Conservation (phyloP, 495 filamentous ascomycete genomes). For the Annulohypoxylon nitens region DNA sequence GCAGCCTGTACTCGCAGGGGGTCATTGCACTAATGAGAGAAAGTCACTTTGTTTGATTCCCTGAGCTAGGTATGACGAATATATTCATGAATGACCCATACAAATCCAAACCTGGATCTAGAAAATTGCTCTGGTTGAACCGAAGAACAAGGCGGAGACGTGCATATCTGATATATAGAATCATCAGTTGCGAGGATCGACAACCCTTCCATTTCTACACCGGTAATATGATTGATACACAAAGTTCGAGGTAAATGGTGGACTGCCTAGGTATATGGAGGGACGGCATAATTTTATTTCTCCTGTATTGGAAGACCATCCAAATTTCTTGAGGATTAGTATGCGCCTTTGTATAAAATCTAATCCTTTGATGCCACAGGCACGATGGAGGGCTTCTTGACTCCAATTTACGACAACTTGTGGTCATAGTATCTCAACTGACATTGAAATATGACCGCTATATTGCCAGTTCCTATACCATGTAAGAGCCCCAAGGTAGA, state of each 20-base stretch:
- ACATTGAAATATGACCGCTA: too few relatives aligned
- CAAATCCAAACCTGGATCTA: neutral
- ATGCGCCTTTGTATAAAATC: too few relatives aligned
- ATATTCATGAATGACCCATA: neutral
- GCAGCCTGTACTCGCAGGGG: slow-evolving; percentile 15
- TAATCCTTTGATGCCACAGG: too few relatives aligned
- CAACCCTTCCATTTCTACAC: too few relatives aligned
- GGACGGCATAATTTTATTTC: too few relatives aligned
- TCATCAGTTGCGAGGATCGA: too few relatives aligned
- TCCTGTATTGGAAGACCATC: too few relatives aligned
- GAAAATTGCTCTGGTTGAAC: neutral
- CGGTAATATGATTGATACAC: too few relatives aligned
- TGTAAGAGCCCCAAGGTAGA: neutral
- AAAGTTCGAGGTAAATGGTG: too few relatives aligned
- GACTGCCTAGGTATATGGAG: too few relatives aligned
- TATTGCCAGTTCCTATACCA: neutral
- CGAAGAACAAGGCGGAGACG: neutral
- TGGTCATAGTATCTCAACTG: neutral
- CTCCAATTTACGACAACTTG: neutral
- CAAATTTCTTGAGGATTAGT: too few relatives aligned
- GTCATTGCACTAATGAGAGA: slow-evolving; percentile 32
- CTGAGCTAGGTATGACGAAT: neutral
- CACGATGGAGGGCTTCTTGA: neutral
- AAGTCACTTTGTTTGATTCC: slow-evolving; percentile 18
- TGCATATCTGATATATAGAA: too few relatives aligned